Percentiles rank a stretch among this genome's conserved stretches.
These are phyloP conservation scores for Laburnicola sp. DNA, from an alignment of 2,329 filamentous ascomycete species.

Conservation along the genomic window DNA sequence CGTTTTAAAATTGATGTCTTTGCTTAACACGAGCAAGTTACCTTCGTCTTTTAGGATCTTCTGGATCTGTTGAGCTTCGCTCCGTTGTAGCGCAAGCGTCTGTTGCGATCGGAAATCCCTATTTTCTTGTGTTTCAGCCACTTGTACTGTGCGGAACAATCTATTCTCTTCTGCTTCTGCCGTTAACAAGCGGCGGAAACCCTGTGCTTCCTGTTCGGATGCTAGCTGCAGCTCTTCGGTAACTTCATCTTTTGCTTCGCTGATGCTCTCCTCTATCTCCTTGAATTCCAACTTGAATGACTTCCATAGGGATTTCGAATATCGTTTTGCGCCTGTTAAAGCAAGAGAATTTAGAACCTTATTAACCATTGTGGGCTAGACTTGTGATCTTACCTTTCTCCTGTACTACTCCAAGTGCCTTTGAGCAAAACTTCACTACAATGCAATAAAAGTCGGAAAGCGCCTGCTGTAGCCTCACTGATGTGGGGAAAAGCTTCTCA, in stretches of 20 bases:
- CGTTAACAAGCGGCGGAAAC: conserved; percentile 15
- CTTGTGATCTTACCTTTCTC: conserved; percentile 17
- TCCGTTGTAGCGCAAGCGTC: conserved; percentile 13
- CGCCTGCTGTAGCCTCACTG: conserved; percentile 37
- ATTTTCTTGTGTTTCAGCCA: conserved; percentile 17
- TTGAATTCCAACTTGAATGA: conserved; percentile 21
- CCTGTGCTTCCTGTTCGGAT: conserved; percentile 18
- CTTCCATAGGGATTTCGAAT: conserved; percentile 19
- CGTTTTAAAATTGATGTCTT: conserved; percentile 6
- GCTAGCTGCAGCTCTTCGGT: conserved; percentile 20
- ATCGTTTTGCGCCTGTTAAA: conserved; percentile 16
- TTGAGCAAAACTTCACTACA: conserved; percentile 21
- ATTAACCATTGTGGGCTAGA: background rate
- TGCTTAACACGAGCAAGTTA: conserved; percentile 9
- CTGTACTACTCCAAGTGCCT: conserved; percentile 18
- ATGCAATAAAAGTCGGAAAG: conserved; percentile 30
- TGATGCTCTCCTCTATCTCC: conserved; percentile 21
- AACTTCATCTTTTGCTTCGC: conserved; percentile 21
- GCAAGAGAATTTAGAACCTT: conserved; percentile 1
- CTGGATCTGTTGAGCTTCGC: conserved; percentile 15
- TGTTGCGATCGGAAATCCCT: conserved; percentile 19
- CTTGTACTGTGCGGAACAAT: conserved; percentile 15
- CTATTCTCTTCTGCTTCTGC: conserved; percentile 15
- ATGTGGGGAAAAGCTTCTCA: conserved; percentile 42
- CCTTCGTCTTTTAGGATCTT: conserved; percentile 19